Evolutionary conservation across 2,329 filamentous ascomycete species (phyloP).

Genomic region (Hysterium pulicare): DNA sequence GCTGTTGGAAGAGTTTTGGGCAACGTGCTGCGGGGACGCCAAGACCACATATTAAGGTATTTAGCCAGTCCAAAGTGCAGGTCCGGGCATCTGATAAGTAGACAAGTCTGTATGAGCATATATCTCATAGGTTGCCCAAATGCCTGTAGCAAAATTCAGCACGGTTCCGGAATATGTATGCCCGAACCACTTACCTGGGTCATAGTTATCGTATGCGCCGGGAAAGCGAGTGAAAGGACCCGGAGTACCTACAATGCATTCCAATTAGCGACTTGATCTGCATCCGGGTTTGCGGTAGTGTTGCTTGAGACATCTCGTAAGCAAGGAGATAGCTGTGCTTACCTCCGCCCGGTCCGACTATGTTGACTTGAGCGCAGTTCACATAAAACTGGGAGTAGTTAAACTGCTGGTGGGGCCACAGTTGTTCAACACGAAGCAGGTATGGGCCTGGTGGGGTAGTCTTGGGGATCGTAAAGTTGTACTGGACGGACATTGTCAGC

Average conservation of each 20-base stretch:
- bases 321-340: too few species aligned
- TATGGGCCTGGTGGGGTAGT: constrained; percentile 15
- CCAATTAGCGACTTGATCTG: neutral
- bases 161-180: too few species aligned
- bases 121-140: too few species aligned
- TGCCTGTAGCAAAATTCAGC: too few species aligned
- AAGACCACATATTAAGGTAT: too few species aligned
- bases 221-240: constrained; percentile 7
- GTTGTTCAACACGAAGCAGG: constrained; percentile 13
- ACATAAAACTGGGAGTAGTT: constrained; percentile 13
- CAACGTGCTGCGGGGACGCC: too few species aligned
- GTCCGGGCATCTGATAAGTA: neutral
- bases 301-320: too few species aligned
- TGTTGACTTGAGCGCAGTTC: constrained; percentile 15
- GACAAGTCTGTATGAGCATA: neutral
- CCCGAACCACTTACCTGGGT: constrained; percentile 7
- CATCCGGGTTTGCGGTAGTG: neutral
- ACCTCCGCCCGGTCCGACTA: constrained; percentile 7
- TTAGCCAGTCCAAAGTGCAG: neutral
- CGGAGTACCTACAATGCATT: constrained; percentile 2
- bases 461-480: constrained; percentile 17
- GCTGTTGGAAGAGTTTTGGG: too few species aligned
- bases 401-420: constrained; percentile 6
- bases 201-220: constrained; percentile 4
- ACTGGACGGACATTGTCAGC: too few species aligned